Conservation (phyloP, 306 rosid species). For the Styphnolobium japonicum region DNA sequence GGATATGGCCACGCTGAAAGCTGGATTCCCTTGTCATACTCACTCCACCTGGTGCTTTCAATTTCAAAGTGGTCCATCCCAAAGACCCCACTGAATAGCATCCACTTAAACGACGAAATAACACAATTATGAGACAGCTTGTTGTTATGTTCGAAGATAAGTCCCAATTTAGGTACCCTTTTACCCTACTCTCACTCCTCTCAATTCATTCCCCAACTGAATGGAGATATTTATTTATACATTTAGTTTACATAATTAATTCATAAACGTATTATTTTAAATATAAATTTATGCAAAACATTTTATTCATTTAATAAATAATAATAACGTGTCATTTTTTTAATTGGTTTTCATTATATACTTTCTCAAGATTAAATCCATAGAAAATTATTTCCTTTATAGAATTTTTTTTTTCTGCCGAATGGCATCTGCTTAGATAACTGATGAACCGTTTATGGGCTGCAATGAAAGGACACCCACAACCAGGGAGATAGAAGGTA, state of each 20-base stretch:
- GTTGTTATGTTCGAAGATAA: not conserved
- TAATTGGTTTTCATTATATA: too few species aligned
- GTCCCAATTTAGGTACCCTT: not conserved
- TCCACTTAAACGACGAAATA: constrained; percentile 18
- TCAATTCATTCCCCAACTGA: too few species aligned
- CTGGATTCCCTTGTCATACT: constrained; percentile 20
- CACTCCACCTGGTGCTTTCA: constrained; percentile 23
- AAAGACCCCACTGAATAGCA: constrained; percentile 2
- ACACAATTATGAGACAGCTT: constrained; percentile 25
- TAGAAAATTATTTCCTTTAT: too few species aligned
- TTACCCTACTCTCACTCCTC: too few species aligned
- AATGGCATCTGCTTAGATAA: not conserved
- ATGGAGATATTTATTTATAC: too few species aligned
- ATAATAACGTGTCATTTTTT: too few species aligned
- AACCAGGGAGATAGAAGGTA: not conserved
- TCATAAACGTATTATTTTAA: too few species aligned
- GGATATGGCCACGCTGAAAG: constrained; percentile 9
- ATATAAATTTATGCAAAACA: too few species aligned
- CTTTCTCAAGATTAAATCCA: too few species aligned
- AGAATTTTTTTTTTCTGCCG: too few species aligned
- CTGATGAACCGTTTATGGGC: not conserved
- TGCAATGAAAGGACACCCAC: not conserved
- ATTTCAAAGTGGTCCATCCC: constrained; percentile 22
- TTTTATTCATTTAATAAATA: too few species aligned
- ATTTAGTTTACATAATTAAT: too few species aligned